Percentiles rank a stretch among this genome's conserved stretches.
Conservation (phyloP, 2,329 filamentous ascomycete genomes). For the Fusarium chaquense region DNA sequence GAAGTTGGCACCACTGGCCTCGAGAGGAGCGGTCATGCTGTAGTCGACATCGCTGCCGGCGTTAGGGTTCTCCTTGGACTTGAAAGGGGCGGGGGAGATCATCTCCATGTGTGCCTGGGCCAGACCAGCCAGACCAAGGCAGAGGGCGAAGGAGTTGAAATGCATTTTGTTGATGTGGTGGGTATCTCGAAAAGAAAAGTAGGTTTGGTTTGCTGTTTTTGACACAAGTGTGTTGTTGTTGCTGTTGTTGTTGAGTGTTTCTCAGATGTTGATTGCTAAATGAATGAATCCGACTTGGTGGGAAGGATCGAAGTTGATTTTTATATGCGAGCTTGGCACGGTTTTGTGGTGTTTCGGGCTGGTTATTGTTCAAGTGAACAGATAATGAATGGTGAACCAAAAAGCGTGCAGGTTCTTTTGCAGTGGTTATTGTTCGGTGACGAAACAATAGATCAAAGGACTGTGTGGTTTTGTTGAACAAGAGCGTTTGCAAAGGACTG, state of each 20-base stretch:
- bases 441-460: conserved; percentile 37
- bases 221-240: conserved; percentile 6
- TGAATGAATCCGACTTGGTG: conserved; percentile 21
- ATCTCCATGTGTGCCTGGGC: conserved; percentile 69
- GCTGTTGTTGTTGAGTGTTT: conserved; percentile 23
- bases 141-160: conserved; percentile 53
- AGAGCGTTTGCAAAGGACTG: conserved; percentile 34
- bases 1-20: conserved; percentile 71
- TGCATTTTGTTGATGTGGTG: conserved; percentile 53
- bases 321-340: conserved; percentile 33
- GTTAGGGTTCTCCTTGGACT: conserved; percentile 65
- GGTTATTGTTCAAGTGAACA: conserved; percentile 39
- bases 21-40: conserved; percentile 77
- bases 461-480: conserved; percentile 33
- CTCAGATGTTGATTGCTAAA: conserved; percentile 21
- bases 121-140: conserved; percentile 58
- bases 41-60: conserved; percentile 69
- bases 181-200: conserved; percentile 29
- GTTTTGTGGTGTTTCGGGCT: conserved; percentile 11
- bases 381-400: conserved; percentile 32
- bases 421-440: conserved; percentile 26
- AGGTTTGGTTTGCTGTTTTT: conserved; percentile 1
- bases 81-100: conserved; percentile 64
- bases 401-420: conserved; percentile 26
- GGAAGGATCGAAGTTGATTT: conserved; percentile 31